Conservation (phyloP, 2,329 filamentous ascomycete species). For the Talaromyces piceae region DNA sequence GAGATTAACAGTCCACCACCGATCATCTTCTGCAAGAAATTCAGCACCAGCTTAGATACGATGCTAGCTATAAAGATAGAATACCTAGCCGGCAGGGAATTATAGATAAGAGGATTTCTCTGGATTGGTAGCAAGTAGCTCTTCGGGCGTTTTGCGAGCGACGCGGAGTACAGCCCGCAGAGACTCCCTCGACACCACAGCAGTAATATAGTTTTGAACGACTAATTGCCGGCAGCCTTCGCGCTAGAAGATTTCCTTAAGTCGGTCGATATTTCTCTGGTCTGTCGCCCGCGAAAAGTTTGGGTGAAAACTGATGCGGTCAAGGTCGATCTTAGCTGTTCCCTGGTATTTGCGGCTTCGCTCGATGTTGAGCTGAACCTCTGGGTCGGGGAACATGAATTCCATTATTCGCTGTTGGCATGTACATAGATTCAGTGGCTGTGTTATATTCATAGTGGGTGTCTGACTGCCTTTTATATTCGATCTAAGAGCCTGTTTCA, state of each 20-base stretch:
- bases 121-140: not conserved
- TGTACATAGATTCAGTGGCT: not conserved
- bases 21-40: not conserved
- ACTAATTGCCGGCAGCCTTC: not conserved
- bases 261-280: not conserved
- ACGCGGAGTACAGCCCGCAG: not conserved
- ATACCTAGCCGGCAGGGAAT: not conserved
- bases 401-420: not conserved
- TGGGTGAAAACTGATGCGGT: not conserved
- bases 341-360: not conserved
- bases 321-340: not conserved
- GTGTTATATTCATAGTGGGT: not conserved
- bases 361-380: not conserved
- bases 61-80: not conserved
- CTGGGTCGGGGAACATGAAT: not conserved
- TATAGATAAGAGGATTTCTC: not conserved
- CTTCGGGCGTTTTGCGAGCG: not conserved
- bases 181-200: not conserved
- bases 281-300: not conserved
- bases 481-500: not conserved
- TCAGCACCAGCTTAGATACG: not conserved
- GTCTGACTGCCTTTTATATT: not conserved
- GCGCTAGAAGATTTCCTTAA: not conserved
- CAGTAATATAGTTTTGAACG: not conserved
- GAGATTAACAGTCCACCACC: not conserved